phyloP scores from a whole-genome alignment of 345 rosid genomes.

The Rhodamnia rubescens region DNA sequence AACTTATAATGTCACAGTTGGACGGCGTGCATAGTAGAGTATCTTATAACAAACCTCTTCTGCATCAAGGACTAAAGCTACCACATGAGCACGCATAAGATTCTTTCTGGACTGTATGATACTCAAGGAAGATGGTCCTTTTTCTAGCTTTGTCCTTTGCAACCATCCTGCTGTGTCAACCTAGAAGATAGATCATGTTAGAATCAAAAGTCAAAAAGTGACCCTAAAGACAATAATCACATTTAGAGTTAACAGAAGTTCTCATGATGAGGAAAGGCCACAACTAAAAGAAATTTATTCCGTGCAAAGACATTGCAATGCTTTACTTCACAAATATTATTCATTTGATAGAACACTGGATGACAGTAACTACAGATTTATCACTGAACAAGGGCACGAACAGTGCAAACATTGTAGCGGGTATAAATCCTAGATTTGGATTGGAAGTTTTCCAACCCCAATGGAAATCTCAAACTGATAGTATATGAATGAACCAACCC shows the following conservation, averaged over 20 bases:
- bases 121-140: slow-evolving; percentile 91
- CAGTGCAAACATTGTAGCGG: background rate
- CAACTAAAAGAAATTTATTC: background rate
- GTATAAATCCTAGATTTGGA: background rate
- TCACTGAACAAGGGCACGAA: background rate
- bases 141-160: slow-evolving; percentile 71
- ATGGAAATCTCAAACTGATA: background rate
- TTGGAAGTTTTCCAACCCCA: background rate
- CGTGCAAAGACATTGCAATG: background rate
- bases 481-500: background rate
- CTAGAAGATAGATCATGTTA: slow-evolving; percentile 19
- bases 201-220: background rate
- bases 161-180: slow-evolving; percentile 99
- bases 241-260: background rate
- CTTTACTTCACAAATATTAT: background rate
- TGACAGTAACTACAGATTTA: background rate
- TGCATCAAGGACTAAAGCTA: slow-evolving; percentile 93
- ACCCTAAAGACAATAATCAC: background rate
- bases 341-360: background rate
- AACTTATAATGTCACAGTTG: background rate
- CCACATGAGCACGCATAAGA: slow-evolving; percentile 89
- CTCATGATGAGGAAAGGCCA: background rate
- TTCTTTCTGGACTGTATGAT: slow-evolving; percentile 89
- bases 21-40: background rate
- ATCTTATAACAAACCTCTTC: slow-evolving; percentile 51